These are phyloP conservation scores for Fusarium tuaranense DNA, from an alignment of 2,329 filamentous ascomycete genomes.

Conservation along the genomic window DNA sequence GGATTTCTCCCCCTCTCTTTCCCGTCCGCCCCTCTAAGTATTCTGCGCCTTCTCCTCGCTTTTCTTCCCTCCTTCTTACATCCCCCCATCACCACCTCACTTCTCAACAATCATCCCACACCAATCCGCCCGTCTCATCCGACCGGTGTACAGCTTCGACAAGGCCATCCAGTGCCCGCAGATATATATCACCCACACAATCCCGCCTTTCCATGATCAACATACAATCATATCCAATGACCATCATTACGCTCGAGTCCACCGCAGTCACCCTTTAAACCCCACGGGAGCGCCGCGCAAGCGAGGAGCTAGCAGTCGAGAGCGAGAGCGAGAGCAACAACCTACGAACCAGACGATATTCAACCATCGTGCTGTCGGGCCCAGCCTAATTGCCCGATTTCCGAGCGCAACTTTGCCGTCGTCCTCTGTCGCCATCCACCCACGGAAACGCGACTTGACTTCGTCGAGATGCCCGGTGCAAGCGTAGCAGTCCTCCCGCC, in stretches of 20 bases:
- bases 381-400: slow-evolving; percentile 41
- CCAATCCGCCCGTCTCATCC: slow-evolving; percentile 46
- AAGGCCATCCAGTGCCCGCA: slow-evolving; percentile 49
- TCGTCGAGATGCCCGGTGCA: slow-evolving; percentile 75
- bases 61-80: slow-evolving; percentile 45
- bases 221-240: slow-evolving; percentile 64
- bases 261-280: slow-evolving; percentile 76
- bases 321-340: slow-evolving; percentile 50
- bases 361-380: slow-evolving; percentile 67
- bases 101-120: slow-evolving; percentile 43
- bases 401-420: slow-evolving; percentile 42
- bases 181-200: slow-evolving; percentile 39
- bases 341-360: slow-evolving; percentile 61
- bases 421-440: slow-evolving; percentile 38
- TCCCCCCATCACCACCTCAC: slow-evolving; percentile 40
- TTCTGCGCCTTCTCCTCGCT: slow-evolving; percentile 43
- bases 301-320: slow-evolving; percentile 62
- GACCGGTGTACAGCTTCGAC: slow-evolving; percentile 37
- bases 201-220: slow-evolving; percentile 58
- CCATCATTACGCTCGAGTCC: slow-evolving; percentile 61
- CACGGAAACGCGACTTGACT: slow-evolving; percentile 49
- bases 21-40: slow-evolving; percentile 43
- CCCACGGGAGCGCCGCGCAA: slow-evolving; percentile 74
- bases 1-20: slow-evolving; percentile 42
- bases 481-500: slow-evolving; percentile 74